Percentiles rank a stretch among this genome's conserved stretches.
phyloP scores from a whole-genome alignment of 176 grass and related monocot species.

The Phragmites australis region DNA sequence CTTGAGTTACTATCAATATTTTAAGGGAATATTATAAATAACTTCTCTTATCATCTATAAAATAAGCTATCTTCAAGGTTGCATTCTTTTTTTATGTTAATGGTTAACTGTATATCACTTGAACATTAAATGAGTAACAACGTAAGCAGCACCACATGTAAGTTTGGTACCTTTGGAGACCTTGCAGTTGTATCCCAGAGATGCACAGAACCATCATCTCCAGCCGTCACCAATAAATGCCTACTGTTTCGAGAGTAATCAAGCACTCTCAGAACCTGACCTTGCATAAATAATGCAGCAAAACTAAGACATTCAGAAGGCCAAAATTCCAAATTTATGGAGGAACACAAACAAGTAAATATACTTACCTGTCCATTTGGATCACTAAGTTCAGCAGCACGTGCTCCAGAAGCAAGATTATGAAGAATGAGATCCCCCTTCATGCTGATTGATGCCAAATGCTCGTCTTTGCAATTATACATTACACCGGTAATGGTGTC shows the following conservation, averaged over 20 bases:
- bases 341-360: conserved; percentile 30
- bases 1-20: background rate
- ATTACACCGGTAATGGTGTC: conserved; percentile 92
- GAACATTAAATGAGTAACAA: background rate
- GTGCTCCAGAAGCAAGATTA: conserved; percentile 94
- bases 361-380: conserved; percentile 89
- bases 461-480: conserved; percentile 98
- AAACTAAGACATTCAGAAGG: conserved; percentile 30
- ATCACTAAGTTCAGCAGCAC: conserved; percentile 90
- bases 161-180: conserved; percentile 73
- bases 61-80: background rate
- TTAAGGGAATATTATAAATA: conserved; percentile 1
- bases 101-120: conserved; percentile 12
- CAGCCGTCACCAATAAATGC: conserved; percentile 85
- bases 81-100: conserved; percentile 11
- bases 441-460: conserved; percentile 93
- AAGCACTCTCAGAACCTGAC: conserved; percentile 89
- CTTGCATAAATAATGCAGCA: conserved; percentile 46
- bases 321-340: conserved; percentile 27
- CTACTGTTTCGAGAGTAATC: conserved; percentile 91
- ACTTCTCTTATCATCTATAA: conserved; percentile 10
- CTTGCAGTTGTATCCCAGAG: conserved; percentile 95
- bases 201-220: conserved; percentile 98
- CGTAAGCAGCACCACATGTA: conserved; percentile 13
- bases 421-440: conserved; percentile 99